phyloP scores from a whole-genome alignment of 2,329 filamentous ascomycete species.

The Reticulascus tulasneorum region DNA sequence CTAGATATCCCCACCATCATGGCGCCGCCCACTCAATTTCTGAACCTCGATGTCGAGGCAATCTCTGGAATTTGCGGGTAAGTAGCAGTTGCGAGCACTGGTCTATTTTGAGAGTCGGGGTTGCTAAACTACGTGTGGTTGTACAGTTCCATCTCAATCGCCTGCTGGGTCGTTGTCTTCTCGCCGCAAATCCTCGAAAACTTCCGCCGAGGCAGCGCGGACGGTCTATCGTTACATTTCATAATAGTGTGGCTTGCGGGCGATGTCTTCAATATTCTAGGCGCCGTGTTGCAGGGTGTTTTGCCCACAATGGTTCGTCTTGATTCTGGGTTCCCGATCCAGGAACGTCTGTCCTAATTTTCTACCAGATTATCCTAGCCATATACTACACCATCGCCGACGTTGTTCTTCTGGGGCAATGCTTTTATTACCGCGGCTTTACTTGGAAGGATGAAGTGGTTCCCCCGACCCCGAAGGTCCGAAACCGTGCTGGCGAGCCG shows the following conservation, averaged over 20 bases:
- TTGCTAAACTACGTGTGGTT: constrained; percentile 9
- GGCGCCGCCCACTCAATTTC: constrained; percentile 51
- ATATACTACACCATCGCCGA: constrained; percentile 92
- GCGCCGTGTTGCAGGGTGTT: constrained; percentile 86
- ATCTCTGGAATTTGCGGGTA: constrained; percentile 89
- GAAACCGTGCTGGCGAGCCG: constrained; percentile 30
- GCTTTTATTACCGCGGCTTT: constrained; percentile 94
- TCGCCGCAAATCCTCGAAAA: constrained; percentile 96
- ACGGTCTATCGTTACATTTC: constrained; percentile 87
- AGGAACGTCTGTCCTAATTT: constrained; percentile 12
- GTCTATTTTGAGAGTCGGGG: neutral
- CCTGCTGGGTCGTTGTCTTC: constrained; percentile 97
- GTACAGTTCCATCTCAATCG: constrained; percentile 86
- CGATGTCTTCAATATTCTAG: constrained; percentile 95
- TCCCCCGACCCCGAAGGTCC: constrained; percentile 35
- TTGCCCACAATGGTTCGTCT: constrained; percentile 77
- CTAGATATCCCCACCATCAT: too few relatives aligned
- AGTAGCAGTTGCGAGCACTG: too few relatives aligned
- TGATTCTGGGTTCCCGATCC: neutral
- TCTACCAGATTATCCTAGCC: constrained; percentile 70
- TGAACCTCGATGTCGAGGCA: constrained; percentile 80
- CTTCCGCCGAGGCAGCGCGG: constrained; percentile 77
- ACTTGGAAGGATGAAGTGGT: constrained; percentile 55
- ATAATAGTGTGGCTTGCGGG: constrained; percentile 89
- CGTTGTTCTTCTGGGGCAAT: constrained; percentile 81